Conservation (phyloP, 495 filamentous ascomycete species). For the Penicillium antarcticum region DNA sequence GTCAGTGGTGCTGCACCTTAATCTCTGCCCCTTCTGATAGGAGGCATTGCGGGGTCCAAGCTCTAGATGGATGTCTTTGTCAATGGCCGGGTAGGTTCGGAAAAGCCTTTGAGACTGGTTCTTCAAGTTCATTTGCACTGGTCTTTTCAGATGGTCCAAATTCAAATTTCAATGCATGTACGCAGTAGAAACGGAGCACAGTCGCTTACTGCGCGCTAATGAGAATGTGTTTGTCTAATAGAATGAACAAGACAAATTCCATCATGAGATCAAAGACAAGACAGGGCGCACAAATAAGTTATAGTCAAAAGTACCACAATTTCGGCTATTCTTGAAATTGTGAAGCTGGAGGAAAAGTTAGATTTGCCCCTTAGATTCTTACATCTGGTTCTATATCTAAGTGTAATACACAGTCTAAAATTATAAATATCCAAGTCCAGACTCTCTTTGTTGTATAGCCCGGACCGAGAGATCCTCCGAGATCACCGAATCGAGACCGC, state of each 20-base stretch:
- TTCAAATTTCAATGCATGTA: slow-evolving; percentile 11
- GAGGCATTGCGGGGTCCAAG: slow-evolving; percentile 19
- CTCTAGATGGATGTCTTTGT: slow-evolving; percentile 2
- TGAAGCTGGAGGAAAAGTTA: too few species aligned
- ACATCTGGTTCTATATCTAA: too few species aligned
- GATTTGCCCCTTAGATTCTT: too few species aligned
- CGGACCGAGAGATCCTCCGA: slow-evolving; percentile 14
- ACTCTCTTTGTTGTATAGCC: slow-evolving; percentile 6
- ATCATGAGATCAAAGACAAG: neutral
- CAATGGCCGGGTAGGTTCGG: slow-evolving; percentile 10
- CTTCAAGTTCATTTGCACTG: slow-evolving; percentile 12
- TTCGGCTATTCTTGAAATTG: too few species aligned
- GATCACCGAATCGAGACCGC: slow-evolving; percentile 8
- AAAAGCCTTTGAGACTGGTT: slow-evolving; percentile 3
- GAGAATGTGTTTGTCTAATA: neutral
- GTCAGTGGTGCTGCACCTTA: slow-evolving; percentile 7
- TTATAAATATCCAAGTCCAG: slow-evolving; percentile 13
- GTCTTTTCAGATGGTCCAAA: slow-evolving; percentile 9
- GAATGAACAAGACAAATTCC: neutral
- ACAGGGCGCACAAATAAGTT: too few species aligned
- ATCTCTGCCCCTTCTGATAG: slow-evolving; percentile 19
- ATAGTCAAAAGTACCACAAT: too few species aligned
- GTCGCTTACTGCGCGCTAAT: slow-evolving; percentile 13
- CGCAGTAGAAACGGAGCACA: neutral
- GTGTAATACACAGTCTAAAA: neutral